Evolutionary conservation across 768 basidiomycete genomes (phyloP).

Genomic region (Strobilomyces dryophilus): DNA sequence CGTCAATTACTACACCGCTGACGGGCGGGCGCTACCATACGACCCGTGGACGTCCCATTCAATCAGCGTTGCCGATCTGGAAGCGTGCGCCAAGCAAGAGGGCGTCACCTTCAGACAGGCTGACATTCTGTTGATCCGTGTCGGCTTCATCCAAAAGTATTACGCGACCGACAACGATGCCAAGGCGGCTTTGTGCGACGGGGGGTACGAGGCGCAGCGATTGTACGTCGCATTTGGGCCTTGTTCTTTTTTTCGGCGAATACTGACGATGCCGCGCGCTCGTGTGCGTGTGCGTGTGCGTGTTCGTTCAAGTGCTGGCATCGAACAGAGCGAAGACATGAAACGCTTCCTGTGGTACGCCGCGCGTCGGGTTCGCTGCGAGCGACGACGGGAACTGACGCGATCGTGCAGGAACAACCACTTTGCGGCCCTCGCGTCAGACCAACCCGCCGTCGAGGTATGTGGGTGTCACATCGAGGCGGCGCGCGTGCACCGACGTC

Average conservation of each 20-base stretch:
- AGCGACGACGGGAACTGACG: neutral
- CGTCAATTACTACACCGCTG: constrained; percentile 47
- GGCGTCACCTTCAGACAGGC: constrained; percentile 55
- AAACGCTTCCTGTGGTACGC: constrained; percentile 66
- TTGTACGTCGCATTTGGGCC: constrained; percentile 39
- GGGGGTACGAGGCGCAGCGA: constrained; percentile 36
- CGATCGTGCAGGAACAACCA: constrained; percentile 57
- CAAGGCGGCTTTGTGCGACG: constrained; percentile 37
- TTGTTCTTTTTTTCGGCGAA: neutral
- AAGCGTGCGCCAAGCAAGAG: constrained; percentile 55
- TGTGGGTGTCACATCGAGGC: neutral
- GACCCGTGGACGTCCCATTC: constrained; percentile 59
- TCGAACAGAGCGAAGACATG: constrained; percentile 67
- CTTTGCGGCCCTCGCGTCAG: constrained; percentile 65
- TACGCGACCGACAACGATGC: constrained; percentile 39
- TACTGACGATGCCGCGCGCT: neutral
- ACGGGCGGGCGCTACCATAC: constrained; percentile 44
- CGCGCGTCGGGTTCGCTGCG: neutral
- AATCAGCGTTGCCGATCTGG: constrained; percentile 50
- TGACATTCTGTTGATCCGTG: constrained; percentile 57
- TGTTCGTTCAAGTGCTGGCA: constrained; percentile 46
- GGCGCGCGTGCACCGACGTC: neutral
- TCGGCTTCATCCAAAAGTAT: constrained; percentile 62
- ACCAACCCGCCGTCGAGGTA: constrained; percentile 65
- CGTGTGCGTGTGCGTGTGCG: neutral